Evolutionary conservation across 2,329 filamentous ascomycete genomes (phyloP).

Genomic region (Penicillium paneum): DNA sequence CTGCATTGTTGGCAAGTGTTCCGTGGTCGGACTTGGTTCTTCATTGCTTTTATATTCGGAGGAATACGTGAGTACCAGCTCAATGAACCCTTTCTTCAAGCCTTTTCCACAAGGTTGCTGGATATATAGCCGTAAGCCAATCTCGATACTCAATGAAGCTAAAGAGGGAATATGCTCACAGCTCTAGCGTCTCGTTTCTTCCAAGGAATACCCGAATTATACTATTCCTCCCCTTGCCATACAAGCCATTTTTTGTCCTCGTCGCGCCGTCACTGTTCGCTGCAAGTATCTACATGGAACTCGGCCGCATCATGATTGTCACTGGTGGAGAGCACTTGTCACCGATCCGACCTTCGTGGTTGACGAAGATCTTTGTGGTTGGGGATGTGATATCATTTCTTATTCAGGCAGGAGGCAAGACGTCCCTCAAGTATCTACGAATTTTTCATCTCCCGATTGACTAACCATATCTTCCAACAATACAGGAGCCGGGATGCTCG

Average conservation of each 20-base stretch:
- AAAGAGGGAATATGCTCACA: background rate
- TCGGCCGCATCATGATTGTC: slow-evolving; percentile 26
- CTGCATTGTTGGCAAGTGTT: background rate
- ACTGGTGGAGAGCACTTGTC: slow-evolving; percentile 20
- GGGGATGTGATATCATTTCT: slow-evolving; percentile 32
- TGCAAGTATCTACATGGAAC: slow-evolving; percentile 32
- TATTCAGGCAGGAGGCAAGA: slow-evolving; percentile 27
- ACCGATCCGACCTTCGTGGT: slow-evolving; percentile 20
- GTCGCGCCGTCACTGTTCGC: slow-evolving; percentile 32
- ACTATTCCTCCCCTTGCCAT: background rate
- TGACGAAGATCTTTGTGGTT: slow-evolving; percentile 32
- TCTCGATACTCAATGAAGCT: background rate
- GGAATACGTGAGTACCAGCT: background rate
- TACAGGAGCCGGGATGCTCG: background rate
- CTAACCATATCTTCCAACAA: background rate
- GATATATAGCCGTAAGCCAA: background rate
- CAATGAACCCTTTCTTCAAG: background rate
- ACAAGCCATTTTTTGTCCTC: slow-evolving; percentile 30
- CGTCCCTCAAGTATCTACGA: background rate
- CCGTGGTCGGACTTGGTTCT: background rate
- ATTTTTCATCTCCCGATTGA: too few relatives aligned
- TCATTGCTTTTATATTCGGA: background rate
- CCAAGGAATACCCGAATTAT: background rate
- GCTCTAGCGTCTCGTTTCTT: background rate
- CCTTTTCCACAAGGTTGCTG: background rate